Evolutionary conservation across 176 grass and related monocot genomes (phyloP), one percentile per base, ranked within the genome.

Genomic region (Cocos nucifera): DNA sequence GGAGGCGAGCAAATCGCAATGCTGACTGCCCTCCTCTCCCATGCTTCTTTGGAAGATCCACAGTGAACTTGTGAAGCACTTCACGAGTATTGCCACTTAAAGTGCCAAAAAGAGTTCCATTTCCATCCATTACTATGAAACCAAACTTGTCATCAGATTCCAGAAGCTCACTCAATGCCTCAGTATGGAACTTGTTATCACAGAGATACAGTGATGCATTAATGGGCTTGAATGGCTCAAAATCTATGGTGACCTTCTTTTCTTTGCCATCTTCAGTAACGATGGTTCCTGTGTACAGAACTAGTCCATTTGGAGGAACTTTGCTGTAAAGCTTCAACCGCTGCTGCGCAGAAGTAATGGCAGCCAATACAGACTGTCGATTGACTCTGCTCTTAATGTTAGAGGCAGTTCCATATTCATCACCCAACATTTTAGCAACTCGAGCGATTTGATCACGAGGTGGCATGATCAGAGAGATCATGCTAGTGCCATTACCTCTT

Each of bases 121-220:
- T 73, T 16, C 77, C 77, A 16, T 79, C 77, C 77, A 73, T 73
- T 39, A 79, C 0, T 1, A 79, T 79, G 56, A 79, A 79, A 35
- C 77, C 77, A 68, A 79, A 79, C 69, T 79, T 79, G 52, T 79
- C 77, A 73, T 73, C 77, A 50, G 69, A 79, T 35, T 79, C 77
- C 7, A 79, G 29, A 23, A 79, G 62, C 22, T 79, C 77, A 61
- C 59, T 79, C 28, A 79, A 21, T 0, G 76, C 62, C 69, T 79
- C 76, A 21, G 69, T 79, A 54, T 73, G 77, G 21, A 79, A 79
- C 56, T 79, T 79, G 69, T 79, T 79, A 54, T 79, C 77, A 21
- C 77, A 79, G 22, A 79, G 77, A 27, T 79, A 79, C 49, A 79
- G 16, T 4, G 77, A 79, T 25, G 62, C 77, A 22, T 79, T 79